A percentile compares a stretch with the other conserved stretches of the same genome.
Evolutionary conservation across 257 asterid species (phyloP).

Genomic region (Lycium barbarum): DNA sequence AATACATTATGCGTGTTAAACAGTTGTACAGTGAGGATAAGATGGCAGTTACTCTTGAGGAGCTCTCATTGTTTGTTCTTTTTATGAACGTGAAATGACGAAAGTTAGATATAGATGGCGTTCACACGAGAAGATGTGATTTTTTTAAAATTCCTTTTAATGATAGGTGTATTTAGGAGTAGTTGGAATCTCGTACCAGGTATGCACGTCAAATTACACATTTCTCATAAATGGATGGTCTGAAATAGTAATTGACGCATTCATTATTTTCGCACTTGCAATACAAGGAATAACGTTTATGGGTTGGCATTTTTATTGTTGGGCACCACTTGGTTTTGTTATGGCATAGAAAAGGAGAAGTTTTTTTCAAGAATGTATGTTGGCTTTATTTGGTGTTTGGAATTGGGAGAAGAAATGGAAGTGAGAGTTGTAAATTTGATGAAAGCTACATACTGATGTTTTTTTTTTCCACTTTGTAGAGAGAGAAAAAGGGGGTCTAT

Average conservation of each 20-base stretch:
- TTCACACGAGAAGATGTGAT: neutral
- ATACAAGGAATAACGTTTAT: slow-evolving; percentile 36
- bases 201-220: neutral
- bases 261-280: slow-evolving; percentile 31
- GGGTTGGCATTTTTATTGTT: slow-evolving; percentile 39
- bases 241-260: neutral
- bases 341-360: neutral
- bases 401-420: neutral
- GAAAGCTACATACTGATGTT: neutral
- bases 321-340: neutral
- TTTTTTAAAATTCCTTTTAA: neutral
- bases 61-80: too few relatives aligned
- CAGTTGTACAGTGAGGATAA: neutral
- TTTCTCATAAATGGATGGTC: neutral
- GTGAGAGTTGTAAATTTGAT: neutral
- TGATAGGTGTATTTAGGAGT: neutral
- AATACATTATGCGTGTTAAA: neutral
- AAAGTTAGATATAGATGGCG: neutral
- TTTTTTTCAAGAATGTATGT: neutral
- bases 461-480: too few relatives aligned
- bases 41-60: too few relatives aligned
- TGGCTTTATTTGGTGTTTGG: neutral
- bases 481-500: too few relatives aligned
- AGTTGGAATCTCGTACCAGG: too few relatives aligned
- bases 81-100: neutral